Percentiles rank a stretch among this genome's conserved stretches.
phyloP scores from a whole-genome alignment of 148 eudicot genomes.

The Heliosperma pusillum region DNA sequence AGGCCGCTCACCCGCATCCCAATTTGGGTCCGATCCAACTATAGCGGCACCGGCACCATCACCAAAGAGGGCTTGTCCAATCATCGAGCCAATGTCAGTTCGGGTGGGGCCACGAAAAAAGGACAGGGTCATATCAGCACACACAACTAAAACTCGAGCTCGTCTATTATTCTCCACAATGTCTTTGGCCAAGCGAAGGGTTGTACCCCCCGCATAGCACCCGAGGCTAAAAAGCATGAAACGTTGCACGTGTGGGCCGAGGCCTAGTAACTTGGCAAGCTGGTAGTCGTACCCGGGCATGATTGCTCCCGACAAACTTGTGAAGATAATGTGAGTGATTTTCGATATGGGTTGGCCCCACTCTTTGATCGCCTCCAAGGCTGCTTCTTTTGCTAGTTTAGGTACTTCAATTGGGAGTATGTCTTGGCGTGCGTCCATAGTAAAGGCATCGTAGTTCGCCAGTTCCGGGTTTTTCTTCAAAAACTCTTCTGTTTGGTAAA shows the following conservation, averaged over 20 bases:
- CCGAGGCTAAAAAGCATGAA: not conserved
- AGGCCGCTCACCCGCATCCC: not conserved
- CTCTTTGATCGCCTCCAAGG: not conserved
- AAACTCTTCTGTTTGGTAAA: not conserved
- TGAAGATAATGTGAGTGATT: not conserved
- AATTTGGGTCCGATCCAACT: constrained; percentile 32
- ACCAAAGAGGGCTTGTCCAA: constrained; percentile 43
- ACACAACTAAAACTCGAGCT: constrained; percentile 9
- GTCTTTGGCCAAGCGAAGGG: constrained; percentile 41
- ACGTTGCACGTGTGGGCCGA: not conserved
- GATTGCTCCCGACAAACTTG: not conserved
- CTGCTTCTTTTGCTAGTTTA: not conserved
- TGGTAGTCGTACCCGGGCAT: not conserved
- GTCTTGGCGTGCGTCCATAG: not conserved
- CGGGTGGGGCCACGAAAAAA: constrained; percentile 39
- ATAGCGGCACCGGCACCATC: constrained; percentile 39
- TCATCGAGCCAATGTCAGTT: constrained; percentile 34
- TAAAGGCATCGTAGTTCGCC: not conserved
- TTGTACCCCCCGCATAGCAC: constrained; percentile 16
- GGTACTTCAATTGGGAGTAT: not conserved
- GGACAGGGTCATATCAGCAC: not conserved
- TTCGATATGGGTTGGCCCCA: not conserved
- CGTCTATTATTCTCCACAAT: constrained; percentile 37
- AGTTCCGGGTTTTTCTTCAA: not conserved
- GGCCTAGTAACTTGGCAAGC: not conserved